phyloP scores from a whole-genome alignment of 2,329 filamentous ascomycete genomes.

The Sclerotinia spermophila region DNA sequence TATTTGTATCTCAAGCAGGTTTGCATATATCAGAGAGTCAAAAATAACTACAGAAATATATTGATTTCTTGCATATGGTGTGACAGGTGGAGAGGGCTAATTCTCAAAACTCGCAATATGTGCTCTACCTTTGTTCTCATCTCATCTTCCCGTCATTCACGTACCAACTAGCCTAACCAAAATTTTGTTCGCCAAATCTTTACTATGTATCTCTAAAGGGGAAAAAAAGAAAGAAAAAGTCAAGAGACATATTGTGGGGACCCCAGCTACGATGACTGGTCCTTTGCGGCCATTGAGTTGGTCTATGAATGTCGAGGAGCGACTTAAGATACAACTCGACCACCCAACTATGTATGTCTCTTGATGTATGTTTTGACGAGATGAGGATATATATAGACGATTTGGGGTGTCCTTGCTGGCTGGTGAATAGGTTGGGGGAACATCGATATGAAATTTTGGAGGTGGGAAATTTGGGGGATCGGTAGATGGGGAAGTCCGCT shows the following conservation, averaged over 20 bases:
- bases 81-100: neutral
- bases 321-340: neutral
- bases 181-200: neutral
- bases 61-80: neutral
- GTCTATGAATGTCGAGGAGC: neutral
- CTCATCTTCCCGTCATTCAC: too few species aligned
- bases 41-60: neutral
- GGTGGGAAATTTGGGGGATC: neutral
- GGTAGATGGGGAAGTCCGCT: neutral
- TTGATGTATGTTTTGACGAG: neutral
- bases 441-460: neutral
- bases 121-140: too few species aligned
- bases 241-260: neutral
- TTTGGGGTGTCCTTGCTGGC: fast-evolving
- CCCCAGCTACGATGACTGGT: neutral
- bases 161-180: neutral
- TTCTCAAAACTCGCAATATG: neutral
- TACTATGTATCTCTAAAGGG: neutral
- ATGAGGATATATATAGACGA: neutral
- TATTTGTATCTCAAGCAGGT: neutral
- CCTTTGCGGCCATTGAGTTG: neutral
- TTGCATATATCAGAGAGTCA: fast-evolving
- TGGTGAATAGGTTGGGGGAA: neutral
- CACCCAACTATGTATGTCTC: neutral
- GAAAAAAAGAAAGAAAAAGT: neutral